phyloP scores from a whole-genome alignment of 129 eudicot species.

The Flaveria ramosissima region DNA sequence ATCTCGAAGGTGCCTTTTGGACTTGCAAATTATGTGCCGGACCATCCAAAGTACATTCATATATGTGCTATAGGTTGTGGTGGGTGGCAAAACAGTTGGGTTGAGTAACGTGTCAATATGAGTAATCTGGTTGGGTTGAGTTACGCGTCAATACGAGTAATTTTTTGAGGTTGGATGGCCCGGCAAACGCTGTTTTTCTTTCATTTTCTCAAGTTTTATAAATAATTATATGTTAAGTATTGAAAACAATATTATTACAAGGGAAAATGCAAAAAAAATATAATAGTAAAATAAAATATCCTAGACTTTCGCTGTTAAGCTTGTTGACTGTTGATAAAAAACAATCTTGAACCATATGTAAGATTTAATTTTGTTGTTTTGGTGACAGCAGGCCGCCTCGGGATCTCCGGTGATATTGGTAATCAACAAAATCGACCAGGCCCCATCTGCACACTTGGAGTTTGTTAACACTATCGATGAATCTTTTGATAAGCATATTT shows the following conservation, averaged over 20 bases:
- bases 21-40: neutral
- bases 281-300: neutral
- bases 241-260: neutral
- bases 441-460: conserved; percentile 44
- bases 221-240: neutral
- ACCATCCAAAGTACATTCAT: neutral
- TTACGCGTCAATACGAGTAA: neutral
- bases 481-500: conserved; percentile 51
- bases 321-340: neutral
- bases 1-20: neutral
- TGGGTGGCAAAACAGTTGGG: neutral
- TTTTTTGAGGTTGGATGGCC: neutral
- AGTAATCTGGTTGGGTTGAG: neutral
- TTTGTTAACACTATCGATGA: conserved; percentile 38
- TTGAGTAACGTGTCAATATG: neutral
- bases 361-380: conserved; percentile 2
- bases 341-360: too few relatives aligned
- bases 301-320: neutral
- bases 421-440: conserved; percentile 84
- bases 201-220: neutral
- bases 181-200: neutral
- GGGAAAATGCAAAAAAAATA: too few relatives aligned
- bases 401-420: conserved; percentile 74
- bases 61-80: too few relatives aligned
- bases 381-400: conserved; percentile 43